Conservation (phyloP, 2,329 filamentous ascomycete species). For the Colletotrichum sp. region DNA sequence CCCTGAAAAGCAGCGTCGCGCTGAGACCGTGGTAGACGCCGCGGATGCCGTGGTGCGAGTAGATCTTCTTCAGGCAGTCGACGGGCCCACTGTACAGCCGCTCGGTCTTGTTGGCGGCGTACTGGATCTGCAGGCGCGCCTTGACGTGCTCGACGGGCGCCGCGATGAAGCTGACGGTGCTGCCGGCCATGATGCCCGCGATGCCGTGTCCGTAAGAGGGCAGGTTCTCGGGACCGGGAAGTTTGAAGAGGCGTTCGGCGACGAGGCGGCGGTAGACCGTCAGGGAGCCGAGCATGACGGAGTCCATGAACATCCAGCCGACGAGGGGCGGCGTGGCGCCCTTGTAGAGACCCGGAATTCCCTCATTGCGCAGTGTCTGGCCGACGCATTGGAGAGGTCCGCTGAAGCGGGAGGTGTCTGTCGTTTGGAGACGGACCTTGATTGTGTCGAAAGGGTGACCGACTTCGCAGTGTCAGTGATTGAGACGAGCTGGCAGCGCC, state of each 20-base stretch:
- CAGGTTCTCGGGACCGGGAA: slow-evolving; percentile 46
- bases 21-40: slow-evolving; percentile 87
- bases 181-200: slow-evolving; percentile 85
- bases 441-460: slow-evolving; percentile 90
- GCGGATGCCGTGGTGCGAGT: slow-evolving; percentile 71
- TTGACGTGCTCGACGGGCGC: slow-evolving; percentile 96
- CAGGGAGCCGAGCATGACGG: slow-evolving; percentile 86
- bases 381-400: slow-evolving; percentile 86
- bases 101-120: slow-evolving; percentile 77
- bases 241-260: slow-evolving; percentile 77
- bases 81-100: slow-evolving; percentile 86
- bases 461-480: slow-evolving; percentile 41
- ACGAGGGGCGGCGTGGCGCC: slow-evolving; percentile 89
- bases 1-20: slow-evolving; percentile 86
- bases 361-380: slow-evolving; percentile 86
- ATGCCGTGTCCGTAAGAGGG: slow-evolving; percentile 84
- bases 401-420: slow-evolving; percentile 75
- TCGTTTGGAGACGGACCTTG: slow-evolving; percentile 94
- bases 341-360: slow-evolving; percentile 87
- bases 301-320: slow-evolving; percentile 98
- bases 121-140: slow-evolving; percentile 92
- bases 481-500: neutral
- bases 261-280: slow-evolving; percentile 88
- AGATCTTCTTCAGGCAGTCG: slow-evolving; percentile 78
- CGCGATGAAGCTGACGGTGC: slow-evolving; percentile 90